Conservation (phyloP, 306 rosid genomes). For the Prunus davidiana region DNA sequence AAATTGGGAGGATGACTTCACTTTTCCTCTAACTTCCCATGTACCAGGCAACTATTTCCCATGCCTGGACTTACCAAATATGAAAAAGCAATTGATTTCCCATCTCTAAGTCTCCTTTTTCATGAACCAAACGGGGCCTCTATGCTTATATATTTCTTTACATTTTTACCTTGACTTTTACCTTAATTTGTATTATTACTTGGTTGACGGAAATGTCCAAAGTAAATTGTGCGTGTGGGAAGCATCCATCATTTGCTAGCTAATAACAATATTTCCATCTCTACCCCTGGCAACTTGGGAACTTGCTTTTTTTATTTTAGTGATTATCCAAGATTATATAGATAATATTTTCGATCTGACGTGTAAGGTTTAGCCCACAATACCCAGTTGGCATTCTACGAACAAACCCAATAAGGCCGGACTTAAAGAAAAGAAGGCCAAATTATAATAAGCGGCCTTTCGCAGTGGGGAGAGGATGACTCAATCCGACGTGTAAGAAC, state of each 20-base stretch:
- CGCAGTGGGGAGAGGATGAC: not conserved
- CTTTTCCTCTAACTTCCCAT: rapidly evolving
- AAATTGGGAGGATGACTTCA: rapidly evolving
- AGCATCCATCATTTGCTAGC: not conserved
- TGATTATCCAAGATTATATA: slow-evolving; percentile 5
- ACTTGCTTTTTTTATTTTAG: not conserved
- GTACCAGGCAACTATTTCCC: rapidly evolving
- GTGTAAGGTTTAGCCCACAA: slow-evolving; percentile 32
- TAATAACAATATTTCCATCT: not conserved
- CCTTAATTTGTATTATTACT: not conserved
- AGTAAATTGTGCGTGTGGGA: slow-evolving; percentile 15
- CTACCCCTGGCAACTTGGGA: not conserved
- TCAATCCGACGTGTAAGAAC: not conserved
- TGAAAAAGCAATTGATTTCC: rapidly evolving
- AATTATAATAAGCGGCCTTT: not conserved
- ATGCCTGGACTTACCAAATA: rapidly evolving
- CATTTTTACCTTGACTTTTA: not conserved
- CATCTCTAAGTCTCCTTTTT: rapidly evolving
- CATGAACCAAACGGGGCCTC: not conserved
- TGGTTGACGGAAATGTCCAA: not conserved
- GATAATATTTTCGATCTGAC: slow-evolving; percentile 8
- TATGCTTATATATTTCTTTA: not conserved
- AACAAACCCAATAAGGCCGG: not conserved
- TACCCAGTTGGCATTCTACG: not conserved
- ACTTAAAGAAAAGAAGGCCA: not conserved